Conservation (phyloP, 2,329 filamentous ascomycete species). For the Cytospora mali region DNA sequence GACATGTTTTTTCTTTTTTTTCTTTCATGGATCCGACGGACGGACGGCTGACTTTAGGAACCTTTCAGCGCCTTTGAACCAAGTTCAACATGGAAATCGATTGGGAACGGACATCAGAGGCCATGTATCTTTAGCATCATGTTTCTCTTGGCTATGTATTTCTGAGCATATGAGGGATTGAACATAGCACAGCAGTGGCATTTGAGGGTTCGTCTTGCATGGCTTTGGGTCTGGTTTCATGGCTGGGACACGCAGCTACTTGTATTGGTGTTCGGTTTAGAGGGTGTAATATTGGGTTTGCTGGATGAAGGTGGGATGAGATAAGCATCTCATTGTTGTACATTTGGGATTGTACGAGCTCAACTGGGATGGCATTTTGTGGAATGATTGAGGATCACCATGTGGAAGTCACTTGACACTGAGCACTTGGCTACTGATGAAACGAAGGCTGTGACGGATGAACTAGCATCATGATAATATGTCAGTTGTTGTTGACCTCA, state of each 20-base stretch:
- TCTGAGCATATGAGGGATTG: not conserved
- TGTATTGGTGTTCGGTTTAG: not conserved
- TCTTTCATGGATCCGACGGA: conserved; percentile 7
- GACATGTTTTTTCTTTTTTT: too few relatives aligned
- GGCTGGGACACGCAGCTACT: not conserved
- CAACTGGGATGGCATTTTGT: not conserved
- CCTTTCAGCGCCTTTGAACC: conserved; percentile 13
- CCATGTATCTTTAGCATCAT: not conserved
- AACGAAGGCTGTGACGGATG: not conserved
- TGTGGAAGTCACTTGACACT: not conserved
- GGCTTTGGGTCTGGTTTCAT: not conserved
- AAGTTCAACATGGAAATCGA: not conserved
- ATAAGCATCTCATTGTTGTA: not conserved
- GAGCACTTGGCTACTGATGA: not conserved
- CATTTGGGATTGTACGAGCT: not conserved
- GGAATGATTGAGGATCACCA: not conserved
- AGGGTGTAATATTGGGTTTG: not conserved
- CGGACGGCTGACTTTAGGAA: conserved; percentile 25
- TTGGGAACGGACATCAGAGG: not conserved
- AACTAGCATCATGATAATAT: not conserved
- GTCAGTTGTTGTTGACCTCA: too few relatives aligned
- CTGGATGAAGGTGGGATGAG: not conserved
- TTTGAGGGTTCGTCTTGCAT: not conserved
- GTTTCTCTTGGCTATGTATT: not conserved
- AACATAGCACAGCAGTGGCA: not conserved